A percentile compares a stretch with the other conserved stretches of the same genome.
Evolutionary conservation across 441 rosid species (phyloP).

Genomic region (Adansonia gregorii): DNA sequence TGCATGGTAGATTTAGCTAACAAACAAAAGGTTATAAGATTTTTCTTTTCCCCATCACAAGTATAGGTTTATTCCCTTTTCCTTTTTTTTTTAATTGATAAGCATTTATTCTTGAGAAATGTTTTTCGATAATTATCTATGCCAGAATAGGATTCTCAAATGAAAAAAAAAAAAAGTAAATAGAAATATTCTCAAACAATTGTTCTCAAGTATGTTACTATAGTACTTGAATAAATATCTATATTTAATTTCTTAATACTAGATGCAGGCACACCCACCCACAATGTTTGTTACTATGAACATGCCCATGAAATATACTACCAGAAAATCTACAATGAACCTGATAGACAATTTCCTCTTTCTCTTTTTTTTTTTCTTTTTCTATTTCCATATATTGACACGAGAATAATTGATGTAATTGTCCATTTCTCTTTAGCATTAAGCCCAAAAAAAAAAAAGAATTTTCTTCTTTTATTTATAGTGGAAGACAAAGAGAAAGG

Average conservation of each 20-base stretch:
- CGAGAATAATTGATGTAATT: neutral
- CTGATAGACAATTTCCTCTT: neutral
- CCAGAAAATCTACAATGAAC: neutral
- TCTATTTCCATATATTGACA: neutral
- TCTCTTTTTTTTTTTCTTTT: no score
- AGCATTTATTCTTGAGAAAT: conserved; percentile 15
- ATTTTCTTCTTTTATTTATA: neutral
- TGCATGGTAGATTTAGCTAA: neutral
- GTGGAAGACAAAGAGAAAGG: neutral
- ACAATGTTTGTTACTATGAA: no score
- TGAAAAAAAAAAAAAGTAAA: neutral
- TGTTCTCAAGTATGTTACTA: neutral
- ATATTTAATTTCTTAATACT: neutral
- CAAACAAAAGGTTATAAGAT: neutral
- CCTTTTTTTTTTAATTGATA: no score
- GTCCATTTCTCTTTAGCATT: neutral
- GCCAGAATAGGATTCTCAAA: neutral
- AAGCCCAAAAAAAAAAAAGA: neutral
- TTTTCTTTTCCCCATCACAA: neutral
- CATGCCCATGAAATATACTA: neutral
- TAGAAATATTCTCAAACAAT: neutral
- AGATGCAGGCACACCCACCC: no score
- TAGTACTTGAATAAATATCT: neutral
- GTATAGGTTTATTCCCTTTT: neutral
- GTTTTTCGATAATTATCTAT: neutral